Percentiles rank a stretch among this genome's conserved stretches.
Conservation (phyloP, 2,329 filamentous ascomycete species). For the Bipolaris zeicola region DNA sequence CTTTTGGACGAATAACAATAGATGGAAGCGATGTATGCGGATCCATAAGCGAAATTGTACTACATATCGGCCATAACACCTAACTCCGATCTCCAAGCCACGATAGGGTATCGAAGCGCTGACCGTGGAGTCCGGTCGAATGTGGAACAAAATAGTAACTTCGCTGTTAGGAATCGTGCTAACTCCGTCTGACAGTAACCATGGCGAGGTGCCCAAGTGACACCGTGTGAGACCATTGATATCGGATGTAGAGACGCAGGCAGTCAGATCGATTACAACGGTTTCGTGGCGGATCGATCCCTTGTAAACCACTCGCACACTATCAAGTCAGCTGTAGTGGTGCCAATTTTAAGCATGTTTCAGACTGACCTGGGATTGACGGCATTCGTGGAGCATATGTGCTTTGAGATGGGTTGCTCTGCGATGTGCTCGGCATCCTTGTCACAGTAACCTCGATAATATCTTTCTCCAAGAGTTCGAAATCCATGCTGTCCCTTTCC, state of each 20-base stretch:
- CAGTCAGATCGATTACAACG: not conserved
- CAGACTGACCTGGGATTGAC: conserved; percentile 13
- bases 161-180: too few species aligned
- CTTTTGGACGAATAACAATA: not conserved
- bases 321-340: conserved; percentile 3
- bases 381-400: conserved; percentile 5
- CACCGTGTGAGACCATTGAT: not conserved
- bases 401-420: not conserved
- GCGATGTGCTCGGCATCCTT: not conserved
- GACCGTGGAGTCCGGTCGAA: not conserved
- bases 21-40: not conserved
- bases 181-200: not conserved
- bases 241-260: not conserved
- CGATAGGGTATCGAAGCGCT: not conserved
- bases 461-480: conserved; percentile 12
- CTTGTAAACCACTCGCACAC: not conserved
- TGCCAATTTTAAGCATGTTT: conserved; percentile 7
- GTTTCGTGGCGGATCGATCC: not conserved
- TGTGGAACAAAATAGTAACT: not conserved
- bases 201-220: not conserved
- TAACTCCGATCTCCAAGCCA: conserved; percentile 4
- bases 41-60: not conserved
- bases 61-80: not conserved
- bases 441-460: conserved; percentile 3
- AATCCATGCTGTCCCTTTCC: conserved; percentile 13